These are phyloP conservation scores for Scheffersomyces segobiensis DNA, from an alignment of 1,139 yeast genomes.

Conservation along the genomic window DNA sequence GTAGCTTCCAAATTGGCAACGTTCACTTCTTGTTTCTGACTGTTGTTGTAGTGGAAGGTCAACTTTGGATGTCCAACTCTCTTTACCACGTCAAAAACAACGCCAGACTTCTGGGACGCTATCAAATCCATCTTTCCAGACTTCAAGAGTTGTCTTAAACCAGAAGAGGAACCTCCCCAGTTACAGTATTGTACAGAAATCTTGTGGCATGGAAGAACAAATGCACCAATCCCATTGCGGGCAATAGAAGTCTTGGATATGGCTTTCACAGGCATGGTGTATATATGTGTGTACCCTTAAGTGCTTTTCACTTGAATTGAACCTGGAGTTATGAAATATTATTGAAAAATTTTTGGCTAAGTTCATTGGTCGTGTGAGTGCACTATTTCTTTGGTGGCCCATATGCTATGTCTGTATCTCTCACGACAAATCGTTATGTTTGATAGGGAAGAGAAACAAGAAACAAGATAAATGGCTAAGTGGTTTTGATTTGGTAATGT, in stretches of 20 bases:
- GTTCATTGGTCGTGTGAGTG: not conserved
- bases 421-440: not conserved
- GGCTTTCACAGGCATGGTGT: conserved; percentile 48
- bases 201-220: conserved; percentile 70
- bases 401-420: not conserved
- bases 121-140: conserved; percentile 54
- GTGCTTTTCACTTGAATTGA: not conserved
- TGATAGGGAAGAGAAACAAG: not conserved
- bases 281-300: not conserved
- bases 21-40: conserved; percentile 41
- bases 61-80: conserved; percentile 83
- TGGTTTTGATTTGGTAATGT: too few relatives aligned
- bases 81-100: conserved; percentile 69
- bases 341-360: not conserved
- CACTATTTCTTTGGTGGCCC: not conserved
- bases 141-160: conserved; percentile 69
- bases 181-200: conserved; percentile 80
- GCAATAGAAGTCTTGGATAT: conserved; percentile 56
- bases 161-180: conserved; percentile 94
- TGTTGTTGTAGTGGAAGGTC: conserved; percentile 23
- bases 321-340: not conserved
- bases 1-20: conserved; percentile 59
- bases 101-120: conserved; percentile 61
- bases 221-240: conserved; percentile 82
- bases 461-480: not conserved